Evolutionary conservation across 192 early-diverging fungal genomes (phyloP), one percentile per base, ranked within the genome.

Genomic region (Chytriomyces sp.): DNA sequence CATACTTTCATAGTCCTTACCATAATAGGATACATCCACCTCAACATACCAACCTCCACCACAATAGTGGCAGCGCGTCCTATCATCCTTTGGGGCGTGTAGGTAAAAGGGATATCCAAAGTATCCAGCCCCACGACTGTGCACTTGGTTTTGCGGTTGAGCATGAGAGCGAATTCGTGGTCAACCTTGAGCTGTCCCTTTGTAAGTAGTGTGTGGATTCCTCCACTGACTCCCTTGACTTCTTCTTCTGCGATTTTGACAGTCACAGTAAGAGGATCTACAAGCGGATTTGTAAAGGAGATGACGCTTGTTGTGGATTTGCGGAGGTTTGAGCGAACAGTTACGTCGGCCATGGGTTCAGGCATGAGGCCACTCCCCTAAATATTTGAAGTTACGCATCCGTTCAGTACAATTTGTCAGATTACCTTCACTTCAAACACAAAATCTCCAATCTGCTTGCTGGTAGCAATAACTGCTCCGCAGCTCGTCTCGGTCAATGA

Each of bases 1-100:
- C 26, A 1, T 52, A 56, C 36, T 44, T 19, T n/a, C 33, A 6
- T 17, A 40, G 14, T 36, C 32, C 69, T 52, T 40, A 81, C 84
- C 72, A 39, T 80, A 34, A 86, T 77, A 3, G 85, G 85, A 68
- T 75, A 86, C 10, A 82, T 73, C 85, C 85, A 86, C 31, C 33
- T 39, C 53, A 80, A 34, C 63, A 72, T 31, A 10, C 65, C 64
- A 74, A 84, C 76, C 63, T 81, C 77, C 2, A 86, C 80, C 26
- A 76, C 38, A 52, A 86, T 67, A 17, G 49, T 75, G 19, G 77
- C 79, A 3, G 70, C 59, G 3, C 62, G 32, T 17, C 76, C 70
- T 26, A 36, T 28, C 85, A 86, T 86, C 30, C 28, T 40, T 39
- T 37, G 55, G 3, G 85, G 82, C 38, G 64, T 60, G 63, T 76